Base-by-base conservation (phyloP, 495 filamentous ascomycete genomes). In the Diplogelasinospora grovesii region DNA sequence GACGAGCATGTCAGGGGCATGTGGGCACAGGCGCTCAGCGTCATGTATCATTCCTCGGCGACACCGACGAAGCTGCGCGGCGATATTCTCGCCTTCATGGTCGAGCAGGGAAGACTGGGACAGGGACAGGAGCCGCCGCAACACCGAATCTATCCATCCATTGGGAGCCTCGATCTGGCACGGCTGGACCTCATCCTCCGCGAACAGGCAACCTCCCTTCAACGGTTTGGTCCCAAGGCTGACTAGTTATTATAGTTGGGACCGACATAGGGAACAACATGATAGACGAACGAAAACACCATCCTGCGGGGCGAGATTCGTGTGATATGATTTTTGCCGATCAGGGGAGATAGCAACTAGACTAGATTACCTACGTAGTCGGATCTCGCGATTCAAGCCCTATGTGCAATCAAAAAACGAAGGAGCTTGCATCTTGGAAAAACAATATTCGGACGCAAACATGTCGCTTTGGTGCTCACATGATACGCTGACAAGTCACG, bases 1-100 rank as follows among this genome's bases (percentile, higher is more conserved):
- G 35, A 57, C 9, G 22, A 30, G 0, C 58, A 61, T 24, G 51
- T 59, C 23, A 37, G 41, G 3, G 18, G 21, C 23, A 59, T 61
- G 55, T 50, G 50, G 45, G 39, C 40, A 1, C 28, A 36, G 4
- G 56, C 52, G 0, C 46, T 61, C 2, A 53, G 58, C 7, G 39
- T 39, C 15, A 46, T 61, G 6, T 59, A 49, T 31, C 56, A 61
- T 22, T 24, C 51, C 15, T 32, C 11, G 15, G 13, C 20, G 14
- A 22, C 23, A 35, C 11, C 15, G 13, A 22, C 8, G 21, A 23
- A 11, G 11, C 22, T 46, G 7, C 23, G 37, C 1, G 0, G 9
- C n/a, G 30, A 46, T 15, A 40, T 46, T 36, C 13, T 25, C 26
- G 30, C 21, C 8, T 46, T 35, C 4, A 23, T 46, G 16, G n/a